Evolutionary conservation across 495 filamentous ascomycete genomes (phyloP).

Genomic region (Annulohypoxylon maeteangense): DNA sequence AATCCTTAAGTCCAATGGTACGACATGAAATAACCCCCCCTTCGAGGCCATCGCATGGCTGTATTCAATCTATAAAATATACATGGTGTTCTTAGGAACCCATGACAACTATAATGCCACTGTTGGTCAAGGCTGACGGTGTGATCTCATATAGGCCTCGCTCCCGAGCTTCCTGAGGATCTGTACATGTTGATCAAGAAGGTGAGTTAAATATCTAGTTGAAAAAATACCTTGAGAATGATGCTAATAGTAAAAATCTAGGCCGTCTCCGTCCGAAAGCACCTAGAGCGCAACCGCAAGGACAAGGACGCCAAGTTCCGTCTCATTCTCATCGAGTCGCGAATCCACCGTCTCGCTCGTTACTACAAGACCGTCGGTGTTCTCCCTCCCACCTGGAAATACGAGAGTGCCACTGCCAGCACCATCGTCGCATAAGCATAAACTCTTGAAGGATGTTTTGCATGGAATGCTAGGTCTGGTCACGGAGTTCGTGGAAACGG

Average conservation of each 20-base stretch:
- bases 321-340: conserved; percentile 99
- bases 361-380: conserved; percentile 99
- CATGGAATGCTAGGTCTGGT: conserved; percentile 41
- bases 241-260: conserved; percentile 55
- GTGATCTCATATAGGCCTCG: conserved; percentile 90
- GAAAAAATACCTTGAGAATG: not conserved
- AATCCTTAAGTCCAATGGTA: conserved; percentile 93
- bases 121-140: conserved; percentile 98
- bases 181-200: conserved; percentile 97
- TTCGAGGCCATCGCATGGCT: conserved; percentile 35
- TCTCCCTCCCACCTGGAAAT: conserved; percentile 98
- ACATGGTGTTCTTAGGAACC: conserved; percentile 33
- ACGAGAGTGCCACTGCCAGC: conserved; percentile 77
- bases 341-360: conserved; percentile 96
- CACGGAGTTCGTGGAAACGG: conserved; percentile 49
- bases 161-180: conserved; percentile 97
- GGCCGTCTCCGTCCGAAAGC: conserved; percentile 99
- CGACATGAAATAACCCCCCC: conserved; percentile 52
- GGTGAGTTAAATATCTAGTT: conserved; percentile 61
- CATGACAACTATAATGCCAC: conserved; percentile 68
- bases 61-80: conserved; percentile 23
- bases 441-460: conserved; percentile 36
- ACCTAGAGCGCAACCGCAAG: conserved; percentile 99
- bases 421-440: conserved; percentile 70
- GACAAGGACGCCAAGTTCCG: conserved; percentile 99